Conservation (phyloP, 2,329 filamentous ascomycete genomes). For the Fusarium avenaceum region DNA sequence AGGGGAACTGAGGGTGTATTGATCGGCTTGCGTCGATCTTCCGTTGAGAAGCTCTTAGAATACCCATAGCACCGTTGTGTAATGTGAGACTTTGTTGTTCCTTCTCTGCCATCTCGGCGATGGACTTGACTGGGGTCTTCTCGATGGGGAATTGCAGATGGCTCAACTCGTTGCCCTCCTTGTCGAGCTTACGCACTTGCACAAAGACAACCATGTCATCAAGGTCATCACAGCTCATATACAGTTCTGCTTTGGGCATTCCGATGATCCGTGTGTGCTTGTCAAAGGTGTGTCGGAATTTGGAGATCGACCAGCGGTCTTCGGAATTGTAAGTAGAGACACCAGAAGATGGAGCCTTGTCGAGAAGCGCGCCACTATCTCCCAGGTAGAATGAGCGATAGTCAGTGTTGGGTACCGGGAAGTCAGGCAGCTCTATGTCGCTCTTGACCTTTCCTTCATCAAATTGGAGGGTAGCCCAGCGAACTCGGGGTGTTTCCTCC, state of each 20-base stretch:
- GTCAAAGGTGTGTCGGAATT: conserved; percentile 31
- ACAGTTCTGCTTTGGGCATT: conserved; percentile 32
- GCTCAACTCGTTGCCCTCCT: conserved; percentile 19
- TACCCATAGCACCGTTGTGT: conserved; percentile 25
- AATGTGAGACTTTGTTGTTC: conserved; percentile 19
- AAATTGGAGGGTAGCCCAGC: conserved; percentile 42
- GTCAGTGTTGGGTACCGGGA: conserved; percentile 24
- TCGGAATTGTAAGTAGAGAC: conserved; percentile 22
- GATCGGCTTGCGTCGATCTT: conserved; percentile 18
- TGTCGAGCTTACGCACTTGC: conserved; percentile 23
- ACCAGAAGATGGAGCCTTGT: conserved; percentile 3
- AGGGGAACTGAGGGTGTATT: conserved; percentile 20
- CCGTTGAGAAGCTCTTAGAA: conserved; percentile 14
- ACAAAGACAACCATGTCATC: conserved; percentile 25
- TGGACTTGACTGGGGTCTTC: conserved; percentile 12
- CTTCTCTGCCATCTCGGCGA: conserved; percentile 18
- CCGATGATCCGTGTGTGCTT: conserved; percentile 27
- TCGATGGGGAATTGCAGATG: conserved; percentile 25
- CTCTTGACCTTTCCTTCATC: conserved; percentile 37
- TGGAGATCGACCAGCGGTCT: conserved; percentile 35
- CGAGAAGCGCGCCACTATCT: conserved; percentile 1
- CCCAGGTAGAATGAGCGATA: conserved; percentile 23
- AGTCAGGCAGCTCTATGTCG: conserved; percentile 31
- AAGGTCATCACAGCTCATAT: conserved; percentile 37
- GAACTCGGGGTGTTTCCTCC: conserved; percentile 41